phyloP scores from a whole-genome alignment of 1,284 basidiomycete genomes.

The Leccinum insolens region DNA sequence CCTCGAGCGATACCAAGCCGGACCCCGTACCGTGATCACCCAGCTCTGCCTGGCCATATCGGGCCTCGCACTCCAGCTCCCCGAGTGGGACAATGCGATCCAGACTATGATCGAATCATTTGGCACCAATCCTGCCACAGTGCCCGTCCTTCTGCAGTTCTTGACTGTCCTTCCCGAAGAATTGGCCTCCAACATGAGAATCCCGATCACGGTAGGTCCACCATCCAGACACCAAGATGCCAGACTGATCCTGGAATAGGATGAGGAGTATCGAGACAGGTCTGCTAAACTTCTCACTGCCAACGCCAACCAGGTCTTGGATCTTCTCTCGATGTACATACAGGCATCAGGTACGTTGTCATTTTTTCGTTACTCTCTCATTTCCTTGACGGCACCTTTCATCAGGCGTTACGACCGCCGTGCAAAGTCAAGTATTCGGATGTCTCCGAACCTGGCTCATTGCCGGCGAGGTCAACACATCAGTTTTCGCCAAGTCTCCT shows the following conservation, averaged over 20 bases:
- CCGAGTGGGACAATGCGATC: slow-evolving; percentile 86
- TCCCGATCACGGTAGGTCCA: slow-evolving; percentile 81
- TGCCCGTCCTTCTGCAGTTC: slow-evolving; percentile 87
- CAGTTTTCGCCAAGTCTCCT: slow-evolving; percentile 73
- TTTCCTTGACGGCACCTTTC: slow-evolving; percentile 3
- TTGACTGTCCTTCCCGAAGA: slow-evolving; percentile 94
- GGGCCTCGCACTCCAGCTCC: slow-evolving; percentile 90
- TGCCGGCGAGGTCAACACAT: slow-evolving; percentile 81
- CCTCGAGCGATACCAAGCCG: slow-evolving; percentile 68
- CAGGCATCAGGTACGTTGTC: slow-evolving; percentile 75
- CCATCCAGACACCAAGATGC: not conserved
- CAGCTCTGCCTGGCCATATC: slow-evolving; percentile 92
- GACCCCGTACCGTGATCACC: slow-evolving; percentile 85
- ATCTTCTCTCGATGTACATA: slow-evolving; percentile 87
- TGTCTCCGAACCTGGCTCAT: slow-evolving; percentile 89
- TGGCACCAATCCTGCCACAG: slow-evolving; percentile 83
- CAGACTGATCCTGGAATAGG: slow-evolving; percentile 44
- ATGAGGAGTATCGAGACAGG: slow-evolving; percentile 79
- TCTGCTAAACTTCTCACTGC: slow-evolving; percentile 68
- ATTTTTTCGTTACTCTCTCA: not conserved
- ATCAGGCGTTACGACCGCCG: slow-evolving; percentile 78
- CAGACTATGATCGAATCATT: slow-evolving; percentile 85
- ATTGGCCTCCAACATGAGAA: slow-evolving; percentile 81
- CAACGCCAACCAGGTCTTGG: slow-evolving; percentile 76
- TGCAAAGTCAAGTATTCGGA: slow-evolving; percentile 88